phyloP scores from a whole-genome alignment of 2,329 filamentous ascomycete genomes.

The Diaporthe longicolla region DNA sequence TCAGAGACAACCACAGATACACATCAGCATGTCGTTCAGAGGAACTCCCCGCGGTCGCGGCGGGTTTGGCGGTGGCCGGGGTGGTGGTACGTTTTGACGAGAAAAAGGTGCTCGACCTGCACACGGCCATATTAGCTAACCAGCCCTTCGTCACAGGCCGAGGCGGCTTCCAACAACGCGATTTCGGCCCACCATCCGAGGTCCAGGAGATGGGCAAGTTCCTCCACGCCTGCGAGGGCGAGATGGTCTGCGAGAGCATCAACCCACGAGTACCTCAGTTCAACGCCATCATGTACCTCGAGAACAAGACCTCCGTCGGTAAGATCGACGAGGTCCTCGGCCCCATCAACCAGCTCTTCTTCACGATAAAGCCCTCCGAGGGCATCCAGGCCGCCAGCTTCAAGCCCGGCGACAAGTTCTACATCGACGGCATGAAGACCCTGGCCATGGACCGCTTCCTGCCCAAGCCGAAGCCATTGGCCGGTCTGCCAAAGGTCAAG shows the following conservation, averaged over 20 bases:
- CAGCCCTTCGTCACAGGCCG: slow-evolving; percentile 61
- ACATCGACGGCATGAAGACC: slow-evolving; percentile 93
- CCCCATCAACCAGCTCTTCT: slow-evolving; percentile 97
- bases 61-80: slow-evolving; percentile 65
- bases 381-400: slow-evolving; percentile 96
- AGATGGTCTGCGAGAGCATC: slow-evolving; percentile 96
- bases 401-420: slow-evolving; percentile 98
- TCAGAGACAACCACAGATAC: slow-evolving; percentile 49
- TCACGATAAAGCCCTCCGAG: slow-evolving; percentile 97
- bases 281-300: slow-evolving; percentile 98
- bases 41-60: slow-evolving; percentile 63
- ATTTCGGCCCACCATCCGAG: slow-evolving; percentile 73
- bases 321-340: slow-evolving; percentile 99
- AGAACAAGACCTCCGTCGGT: slow-evolving; percentile 97
- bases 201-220: slow-evolving; percentile 92
- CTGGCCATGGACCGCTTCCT: slow-evolving; percentile 96
- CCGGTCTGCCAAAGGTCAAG: slow-evolving; percentile 71
- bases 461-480: slow-evolving; percentile 86
- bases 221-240: slow-evolving; percentile 94
- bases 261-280: slow-evolving; percentile 98
- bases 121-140: slow-evolving; percentile 31
- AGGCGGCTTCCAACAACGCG: slow-evolving; percentile 71
- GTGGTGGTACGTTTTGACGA: slow-evolving; percentile 59
- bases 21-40: slow-evolving; percentile 72
- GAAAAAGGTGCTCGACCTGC: slow-evolving; percentile 44